These are phyloP conservation scores for Pholiota adiposa DNA, from an alignment of 1,284 basidiomycete species.

Conservation along the genomic window DNA sequence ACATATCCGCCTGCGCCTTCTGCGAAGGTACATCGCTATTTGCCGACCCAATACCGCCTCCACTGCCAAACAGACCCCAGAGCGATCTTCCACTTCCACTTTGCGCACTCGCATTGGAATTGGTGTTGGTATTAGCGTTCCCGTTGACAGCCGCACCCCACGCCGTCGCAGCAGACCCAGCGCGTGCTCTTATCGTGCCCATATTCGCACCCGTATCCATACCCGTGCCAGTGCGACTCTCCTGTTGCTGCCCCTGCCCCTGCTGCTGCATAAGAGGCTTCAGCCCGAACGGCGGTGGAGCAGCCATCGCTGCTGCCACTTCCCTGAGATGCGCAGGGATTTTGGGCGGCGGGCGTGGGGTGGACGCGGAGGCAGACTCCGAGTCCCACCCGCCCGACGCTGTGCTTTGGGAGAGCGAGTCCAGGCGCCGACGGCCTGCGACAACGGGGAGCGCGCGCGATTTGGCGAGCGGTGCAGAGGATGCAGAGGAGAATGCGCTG, in stretches of 20 bases:
- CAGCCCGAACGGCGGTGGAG: conserved; percentile 6
- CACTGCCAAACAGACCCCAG: conserved; percentile 20
- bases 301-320: conserved; percentile 10
- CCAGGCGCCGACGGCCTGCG: conserved; percentile 17
- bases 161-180: conserved; percentile 9
- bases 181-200: conserved; percentile 15
- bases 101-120: not conserved
- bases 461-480: conserved; percentile 11
- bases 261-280: conserved; percentile 8
- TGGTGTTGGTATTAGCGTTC: conserved; percentile 1
- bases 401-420: conserved; percentile 16
- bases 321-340: conserved; percentile 25
- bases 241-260: not conserved
- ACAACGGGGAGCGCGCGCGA: conserved; percentile 14
- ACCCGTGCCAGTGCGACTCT: not conserved
- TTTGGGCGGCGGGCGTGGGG: conserved; percentile 31
- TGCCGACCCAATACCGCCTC: not conserved
- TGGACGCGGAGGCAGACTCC: conserved; percentile 25
- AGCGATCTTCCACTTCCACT: conserved; percentile 5
- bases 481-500: conserved; percentile 5
- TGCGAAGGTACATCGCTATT: not conserved
- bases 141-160: conserved; percentile 14
- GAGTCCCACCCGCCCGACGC: conserved; percentile 18
- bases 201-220: not conserved
- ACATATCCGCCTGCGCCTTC: not conserved